phyloP scores from a whole-genome alignment of 169 alveolate species.

The Pseudocohnilembus persalinus region DNA sequence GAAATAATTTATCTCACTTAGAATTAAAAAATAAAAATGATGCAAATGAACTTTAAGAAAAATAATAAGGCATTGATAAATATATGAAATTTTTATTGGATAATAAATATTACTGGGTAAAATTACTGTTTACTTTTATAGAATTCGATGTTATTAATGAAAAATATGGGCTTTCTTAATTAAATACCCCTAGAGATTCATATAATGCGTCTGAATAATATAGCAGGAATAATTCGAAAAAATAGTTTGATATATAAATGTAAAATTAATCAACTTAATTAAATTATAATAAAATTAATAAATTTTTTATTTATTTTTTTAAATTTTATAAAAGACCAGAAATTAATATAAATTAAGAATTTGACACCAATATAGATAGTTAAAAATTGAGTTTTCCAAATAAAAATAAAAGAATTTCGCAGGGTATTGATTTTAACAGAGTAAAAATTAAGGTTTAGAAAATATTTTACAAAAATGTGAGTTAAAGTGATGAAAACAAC shows the following conservation, averaged over 20 bases:
- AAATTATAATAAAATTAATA: no score
- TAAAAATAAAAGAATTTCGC: not conserved
- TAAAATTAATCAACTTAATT: not conserved
- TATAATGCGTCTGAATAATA: not conserved
- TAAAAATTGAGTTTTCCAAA: not conserved
- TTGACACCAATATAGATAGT: not conserved
- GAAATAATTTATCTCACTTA: no score
- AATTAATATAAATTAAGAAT: not conserved
- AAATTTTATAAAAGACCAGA: not conserved
- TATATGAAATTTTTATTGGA: not conserved
- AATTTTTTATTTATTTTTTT: no score
- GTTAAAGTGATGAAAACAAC: no score
- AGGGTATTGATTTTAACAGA: not conserved
- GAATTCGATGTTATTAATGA: not conserved
- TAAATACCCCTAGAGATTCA: not conserved
- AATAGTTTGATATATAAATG: not conserved
- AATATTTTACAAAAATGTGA: no score
- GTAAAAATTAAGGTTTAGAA: not conserved
- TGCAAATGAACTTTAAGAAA: not conserved
- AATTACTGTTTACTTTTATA: not conserved
- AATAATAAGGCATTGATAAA: not conserved
- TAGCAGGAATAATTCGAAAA: not conserved
- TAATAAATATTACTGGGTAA: not conserved
- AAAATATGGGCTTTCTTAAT: not conserved
- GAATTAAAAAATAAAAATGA: no score